Base-by-base conservation (phyloP, 1,139 yeast species). In the Kurtzmaniella quercitrusa region DNA sequence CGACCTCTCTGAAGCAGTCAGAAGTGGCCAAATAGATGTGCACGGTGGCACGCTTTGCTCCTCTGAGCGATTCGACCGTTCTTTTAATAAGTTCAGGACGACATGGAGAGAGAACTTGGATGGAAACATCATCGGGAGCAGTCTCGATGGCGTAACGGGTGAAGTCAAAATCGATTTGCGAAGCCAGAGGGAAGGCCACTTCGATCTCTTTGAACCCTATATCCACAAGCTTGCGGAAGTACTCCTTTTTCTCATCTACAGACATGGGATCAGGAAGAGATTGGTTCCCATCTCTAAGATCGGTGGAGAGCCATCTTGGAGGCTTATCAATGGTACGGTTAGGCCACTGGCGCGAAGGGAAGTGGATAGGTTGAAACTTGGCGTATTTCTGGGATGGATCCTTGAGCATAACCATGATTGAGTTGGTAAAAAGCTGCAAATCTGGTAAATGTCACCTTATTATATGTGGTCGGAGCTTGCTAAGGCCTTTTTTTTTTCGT, bases 181-280 rank as follows among this genome's bases (percentile, higher is more conserved):
- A 87, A 2, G 98, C 98, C 21, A 95, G 83, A 12, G 98, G 98
- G 70, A 93, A 93, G 0, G 96, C 82, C 15, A 93, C 98, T 67
- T 93, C 98, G 52, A 93, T 93, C 66, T 93, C 98, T 65, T 93
- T 93, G 73, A 90, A 93, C 0, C 98, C 98, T 41, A 90, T 71
- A 36, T 88, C 93, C n/a, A 91, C 71, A 47, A 93, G 74, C 63
- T 90, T 88, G 52, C 82, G 78, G 71, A 91, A 91, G 65, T 88
- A 91, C 53, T 79, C 85, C 63, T 88, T 88, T 70, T 93, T 93
- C 64, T 93, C 96, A 34, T 76, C 86, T 33, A 90, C 80, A 25
- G 89, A 77, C 98, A 93, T 93, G 43, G 98, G 98, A 66, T 93
- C 98, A 9, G 98, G 98, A 53, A 93, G 76, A 10, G 97, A 87